Evolutionary conservation across 139 green algal species (phyloP), one percentile per base, ranked within the genome.

Genomic region (Dunaliella primolecta): DNA sequence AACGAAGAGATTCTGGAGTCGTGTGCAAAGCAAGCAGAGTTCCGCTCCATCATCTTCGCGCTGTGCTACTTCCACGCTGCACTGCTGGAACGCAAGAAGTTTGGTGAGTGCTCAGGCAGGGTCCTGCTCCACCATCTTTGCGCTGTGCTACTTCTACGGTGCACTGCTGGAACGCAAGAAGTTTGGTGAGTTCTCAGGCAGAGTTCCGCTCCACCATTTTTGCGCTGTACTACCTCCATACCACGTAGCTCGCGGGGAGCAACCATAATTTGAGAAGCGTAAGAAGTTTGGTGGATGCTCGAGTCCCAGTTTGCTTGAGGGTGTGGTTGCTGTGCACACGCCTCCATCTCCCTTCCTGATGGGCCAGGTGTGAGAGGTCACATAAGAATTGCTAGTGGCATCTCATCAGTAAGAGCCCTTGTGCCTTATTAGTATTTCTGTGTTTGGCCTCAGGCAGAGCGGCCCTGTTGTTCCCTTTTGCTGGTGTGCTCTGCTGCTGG

Each of bases 21-120:
- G 32, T 98, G 95, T 80, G 92, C 93, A 80, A 97, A 97, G 80
- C 94, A 94, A 84, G 88, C 88, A 23, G 95, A 98, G 88, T 96
- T 94, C 92, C 88, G 96, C 7, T 90, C 89, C 76, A 96, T 98
- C 82, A 82, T 97, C 11, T 98, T 98, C 89, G 93, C 95, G 29
- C 93, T 98, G 36, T 97, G 88, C 91, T 98, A 96, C 90, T 98
- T 97, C 93, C 96, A 98, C 84, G 94, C 93, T 2, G 92, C 91
- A 0, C 84, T 98, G 81, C 90, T 98, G 36, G 95, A 98, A 87
- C 89, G 96, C 37, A 98, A 98, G 90, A 98, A 98, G 93, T 98
- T 98, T 88, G 96, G 96, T 64, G 46, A 7, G 46, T 64, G 46
- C 56, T 29, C 93, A 94, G 84, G 88, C 87, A 21, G 95, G 97